Percentiles rank a stretch among this genome's conserved stretches.
phyloP scores from a whole-genome alignment of 2,329 filamentous ascomycete genomes.

The Aspergillus piperis region DNA sequence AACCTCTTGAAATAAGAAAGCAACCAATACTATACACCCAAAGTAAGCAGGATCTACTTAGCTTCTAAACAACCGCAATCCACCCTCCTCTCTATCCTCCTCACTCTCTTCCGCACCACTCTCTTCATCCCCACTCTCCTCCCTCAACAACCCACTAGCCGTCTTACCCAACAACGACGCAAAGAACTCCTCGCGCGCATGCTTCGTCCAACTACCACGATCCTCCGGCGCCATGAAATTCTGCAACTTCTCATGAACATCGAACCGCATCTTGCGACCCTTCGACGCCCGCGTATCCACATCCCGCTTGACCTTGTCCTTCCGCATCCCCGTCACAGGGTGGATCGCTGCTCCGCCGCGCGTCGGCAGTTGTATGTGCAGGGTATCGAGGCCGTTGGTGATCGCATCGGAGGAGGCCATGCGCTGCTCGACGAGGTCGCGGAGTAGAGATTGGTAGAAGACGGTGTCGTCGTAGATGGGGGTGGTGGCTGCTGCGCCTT shows the following conservation, averaged over 20 bases:
- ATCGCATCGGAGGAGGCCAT: constrained; percentile 60
- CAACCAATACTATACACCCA: too few species aligned
- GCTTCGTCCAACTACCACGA: constrained; percentile 74
- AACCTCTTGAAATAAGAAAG: too few species aligned
- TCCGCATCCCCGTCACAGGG: constrained; percentile 46
- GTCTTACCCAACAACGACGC: constrained; percentile 67
- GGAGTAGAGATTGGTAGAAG: constrained; percentile 90
- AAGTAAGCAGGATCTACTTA: too few species aligned
- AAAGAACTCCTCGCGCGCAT: constrained; percentile 75
- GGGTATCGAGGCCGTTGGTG: constrained; percentile 49
- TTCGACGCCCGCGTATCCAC: constrained; percentile 96
- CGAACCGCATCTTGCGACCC: constrained; percentile 89
- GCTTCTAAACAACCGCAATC: constrained; percentile 36
- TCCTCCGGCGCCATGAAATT: constrained; percentile 98
- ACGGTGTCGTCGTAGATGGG: constrained; percentile 87
- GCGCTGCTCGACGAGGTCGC: constrained; percentile 89
- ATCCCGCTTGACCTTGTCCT: constrained; percentile 71
- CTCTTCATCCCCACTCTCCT: constrained; percentile 56
- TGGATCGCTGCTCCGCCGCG: constrained; percentile 36
- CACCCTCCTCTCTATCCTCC: constrained; percentile 35
- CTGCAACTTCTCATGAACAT: constrained; percentile 93
- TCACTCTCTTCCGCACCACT: constrained; percentile 30
- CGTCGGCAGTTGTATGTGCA: constrained; percentile 40
- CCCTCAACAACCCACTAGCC: constrained; percentile 66
- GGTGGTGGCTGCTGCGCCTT: background rate